Conservation (phyloP, 1,284 basidiomycete genomes). For the Puccinia novopanici region DNA sequence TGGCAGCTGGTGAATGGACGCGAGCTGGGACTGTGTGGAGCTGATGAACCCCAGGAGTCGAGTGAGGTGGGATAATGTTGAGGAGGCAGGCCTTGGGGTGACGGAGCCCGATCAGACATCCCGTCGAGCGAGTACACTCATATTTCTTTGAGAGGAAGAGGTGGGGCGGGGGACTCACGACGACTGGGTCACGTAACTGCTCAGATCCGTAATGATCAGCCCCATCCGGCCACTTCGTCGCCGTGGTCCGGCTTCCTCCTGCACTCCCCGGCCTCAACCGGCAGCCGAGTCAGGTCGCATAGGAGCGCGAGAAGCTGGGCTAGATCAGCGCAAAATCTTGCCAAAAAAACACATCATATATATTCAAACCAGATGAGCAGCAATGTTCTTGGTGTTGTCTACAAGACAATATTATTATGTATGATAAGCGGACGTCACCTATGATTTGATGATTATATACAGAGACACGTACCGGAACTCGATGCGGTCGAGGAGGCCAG, state of each 20-base stretch:
- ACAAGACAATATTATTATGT: no score
- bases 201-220: slow-evolving; percentile 11
- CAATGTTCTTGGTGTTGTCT: no score
- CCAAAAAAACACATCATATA: background rate
- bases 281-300: background rate
- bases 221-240: background rate
- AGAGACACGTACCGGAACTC: slow-evolving; percentile 18
- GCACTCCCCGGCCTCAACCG: background rate
- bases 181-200: background rate
- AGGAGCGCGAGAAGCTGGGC: slow-evolving; percentile 12
- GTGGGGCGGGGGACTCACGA: no score
- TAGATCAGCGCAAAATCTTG: slow-evolving; percentile 12
- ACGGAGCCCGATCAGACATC: background rate
- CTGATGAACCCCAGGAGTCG: slow-evolving; percentile 7
- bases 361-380: no score
- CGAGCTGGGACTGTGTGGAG: background rate
- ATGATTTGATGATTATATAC: no score
- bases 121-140: no score
- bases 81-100: background rate
- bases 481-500: background rate
- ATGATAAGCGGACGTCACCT: background rate
- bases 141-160: no score
- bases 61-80: slow-evolving; percentile 13
- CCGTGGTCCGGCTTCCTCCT: background rate
- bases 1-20: background rate